These are phyloP conservation scores for Mikania micrantha DNA, from an alignment of 129 eudicot species.

Conservation along the genomic window DNA sequence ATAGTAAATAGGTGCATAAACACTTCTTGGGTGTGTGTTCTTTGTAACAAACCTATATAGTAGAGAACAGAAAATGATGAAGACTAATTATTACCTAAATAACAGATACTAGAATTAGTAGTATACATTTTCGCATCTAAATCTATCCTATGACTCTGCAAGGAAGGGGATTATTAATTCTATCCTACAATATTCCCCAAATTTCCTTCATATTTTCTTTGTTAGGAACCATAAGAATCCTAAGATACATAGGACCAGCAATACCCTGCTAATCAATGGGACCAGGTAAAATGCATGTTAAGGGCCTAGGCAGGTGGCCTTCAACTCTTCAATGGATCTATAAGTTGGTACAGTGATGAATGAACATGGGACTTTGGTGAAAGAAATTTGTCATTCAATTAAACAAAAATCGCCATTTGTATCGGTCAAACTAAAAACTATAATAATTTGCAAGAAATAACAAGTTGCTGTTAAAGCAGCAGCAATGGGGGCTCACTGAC, in stretches of 20 bases:
- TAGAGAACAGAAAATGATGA: neutral
- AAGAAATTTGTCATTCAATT: too few relatives aligned
- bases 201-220: neutral
- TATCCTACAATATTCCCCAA: neutral
- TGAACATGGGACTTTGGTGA: neutral
- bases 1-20: slow-evolving; percentile 46
- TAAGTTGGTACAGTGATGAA: neutral
- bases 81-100: neutral
- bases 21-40: slow-evolving; percentile 51
- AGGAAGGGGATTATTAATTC: neutral
- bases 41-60: slow-evolving; percentile 39
- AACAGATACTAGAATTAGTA: neutral
- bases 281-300: too few relatives aligned
- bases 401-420: neutral
- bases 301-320: too few relatives aligned
- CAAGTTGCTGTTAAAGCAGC: neutral
- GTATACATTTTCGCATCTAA: neutral
- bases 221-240: too few relatives aligned
- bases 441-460: neutral
- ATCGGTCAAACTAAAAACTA: neutral
- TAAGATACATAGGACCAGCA: too few relatives aligned
- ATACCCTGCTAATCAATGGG: too few relatives aligned
- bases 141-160: neutral
- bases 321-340: too few relatives aligned
- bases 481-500: too few relatives aligned